Conservation (phyloP, 495 filamentous ascomycete species). For the Aspergillus sparsus region DNA sequence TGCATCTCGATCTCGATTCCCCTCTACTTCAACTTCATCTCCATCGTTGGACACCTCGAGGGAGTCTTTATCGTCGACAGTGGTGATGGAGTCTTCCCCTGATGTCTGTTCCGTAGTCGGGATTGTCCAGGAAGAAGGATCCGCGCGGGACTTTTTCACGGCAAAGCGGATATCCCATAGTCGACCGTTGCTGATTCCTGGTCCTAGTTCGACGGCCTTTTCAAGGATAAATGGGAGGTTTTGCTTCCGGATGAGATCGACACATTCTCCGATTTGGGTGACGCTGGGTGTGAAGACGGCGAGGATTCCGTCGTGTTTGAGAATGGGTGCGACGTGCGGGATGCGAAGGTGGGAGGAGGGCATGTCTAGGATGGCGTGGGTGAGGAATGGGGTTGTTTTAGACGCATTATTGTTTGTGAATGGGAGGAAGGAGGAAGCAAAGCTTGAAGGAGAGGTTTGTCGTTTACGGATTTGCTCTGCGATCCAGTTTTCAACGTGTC, state of each 20-base stretch:
- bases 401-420: constrained; percentile 16
- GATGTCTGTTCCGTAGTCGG: not conserved
- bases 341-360: constrained; percentile 61
- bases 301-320: constrained; percentile 62
- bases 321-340: constrained; percentile 53
- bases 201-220: constrained; percentile 64
- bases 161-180: constrained; percentile 67
- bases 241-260: constrained; percentile 53
- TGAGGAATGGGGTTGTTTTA: constrained; percentile 53
- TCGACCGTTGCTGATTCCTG: constrained; percentile 55
- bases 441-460: not conserved
- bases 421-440: constrained; percentile 26
- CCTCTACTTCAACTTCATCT: not conserved
- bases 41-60: not conserved
- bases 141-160: constrained; percentile 44
- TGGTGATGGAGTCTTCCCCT: not conserved
- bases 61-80: not conserved
- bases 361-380: constrained; percentile 69
- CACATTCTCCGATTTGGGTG: constrained; percentile 67
- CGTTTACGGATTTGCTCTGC: constrained; percentile 46
- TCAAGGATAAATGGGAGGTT: constrained; percentile 60
- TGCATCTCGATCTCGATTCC: not conserved
- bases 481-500: constrained; percentile 64
- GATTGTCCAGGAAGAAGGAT: constrained; percentile 40
- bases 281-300: constrained; percentile 74